A percentile compares a stretch with the other conserved stretches of the same genome.
Evolutionary conservation across 768 basidiomycete species (phyloP).

Genomic region (Lepiota subincarnata): DNA sequence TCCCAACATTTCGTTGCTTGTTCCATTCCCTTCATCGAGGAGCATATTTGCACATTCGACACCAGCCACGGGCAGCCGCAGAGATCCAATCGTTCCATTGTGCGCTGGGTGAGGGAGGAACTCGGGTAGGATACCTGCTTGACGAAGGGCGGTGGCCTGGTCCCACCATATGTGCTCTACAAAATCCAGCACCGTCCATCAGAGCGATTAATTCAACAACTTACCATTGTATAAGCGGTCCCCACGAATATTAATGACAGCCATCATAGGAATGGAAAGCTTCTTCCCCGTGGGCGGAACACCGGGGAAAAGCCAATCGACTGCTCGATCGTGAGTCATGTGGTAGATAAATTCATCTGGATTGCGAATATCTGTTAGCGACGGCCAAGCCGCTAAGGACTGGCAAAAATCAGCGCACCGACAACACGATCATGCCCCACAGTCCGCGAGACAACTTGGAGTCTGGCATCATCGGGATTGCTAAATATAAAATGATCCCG

Average conservation of each 20-base stretch:
- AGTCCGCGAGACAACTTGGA: conserved; percentile 47
- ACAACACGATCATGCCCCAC: conserved; percentile 47
- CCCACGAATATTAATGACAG: conserved; percentile 49
- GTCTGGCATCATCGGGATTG: conserved; percentile 42
- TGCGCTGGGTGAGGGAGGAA: conserved; percentile 25
- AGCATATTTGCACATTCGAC: conserved; percentile 33
- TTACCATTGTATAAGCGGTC: conserved; percentile 34
- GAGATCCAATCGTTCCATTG: conserved; percentile 14
- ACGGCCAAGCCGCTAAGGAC: not conserved
- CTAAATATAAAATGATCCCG: conserved; percentile 55
- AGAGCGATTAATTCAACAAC: not conserved
- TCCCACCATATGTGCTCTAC: conserved; percentile 46
- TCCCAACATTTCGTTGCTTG: conserved; percentile 36
- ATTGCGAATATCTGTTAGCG: not conserved
- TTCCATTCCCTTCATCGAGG: conserved; percentile 30
- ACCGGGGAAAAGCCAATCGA: conserved; percentile 50
- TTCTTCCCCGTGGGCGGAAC: conserved; percentile 49
- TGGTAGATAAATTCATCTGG: conserved; percentile 49
- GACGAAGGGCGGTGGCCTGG: conserved; percentile 33
- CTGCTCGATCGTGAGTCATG: conserved; percentile 38
- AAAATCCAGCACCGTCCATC: not conserved
- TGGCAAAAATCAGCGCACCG: conserved; percentile 27
- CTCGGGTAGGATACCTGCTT: conserved; percentile 32
- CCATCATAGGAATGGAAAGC: conserved; percentile 47
- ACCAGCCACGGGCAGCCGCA: conserved; percentile 36